phyloP scores from a whole-genome alignment of 2,329 filamentous ascomycete genomes.

The Sporothrix globosa region DNA sequence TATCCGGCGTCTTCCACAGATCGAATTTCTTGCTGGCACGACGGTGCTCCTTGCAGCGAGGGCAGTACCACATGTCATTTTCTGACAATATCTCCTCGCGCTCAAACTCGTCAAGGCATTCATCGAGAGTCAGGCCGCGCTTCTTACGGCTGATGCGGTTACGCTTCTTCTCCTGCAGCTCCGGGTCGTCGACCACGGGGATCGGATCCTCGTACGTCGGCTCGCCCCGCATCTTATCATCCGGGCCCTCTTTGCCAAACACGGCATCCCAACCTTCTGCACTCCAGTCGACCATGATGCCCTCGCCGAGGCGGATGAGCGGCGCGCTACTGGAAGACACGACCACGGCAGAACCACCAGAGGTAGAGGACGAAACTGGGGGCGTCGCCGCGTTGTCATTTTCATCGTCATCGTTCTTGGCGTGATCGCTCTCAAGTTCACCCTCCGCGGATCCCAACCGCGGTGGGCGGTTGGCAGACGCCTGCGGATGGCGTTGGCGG shows the following conservation, averaged over 20 bases:
- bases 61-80: constrained; percentile 97
- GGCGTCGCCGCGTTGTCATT: not conserved
- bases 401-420: not conserved
- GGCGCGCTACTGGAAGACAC: constrained; percentile 53
- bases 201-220: constrained; percentile 62
- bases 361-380: constrained; percentile 36
- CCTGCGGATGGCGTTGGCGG: not conserved
- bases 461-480: not conserved
- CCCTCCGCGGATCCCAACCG: constrained; percentile 16
- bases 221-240: constrained; percentile 60
- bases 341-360: constrained; percentile 41
- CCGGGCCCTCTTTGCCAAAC: constrained; percentile 58
- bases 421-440: not conserved
- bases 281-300: constrained; percentile 84
- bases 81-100: constrained; percentile 92
- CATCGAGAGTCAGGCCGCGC: constrained; percentile 79
- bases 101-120: constrained; percentile 93
- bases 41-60: constrained; percentile 89
- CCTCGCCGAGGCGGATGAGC: constrained; percentile 79
- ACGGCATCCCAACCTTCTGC: constrained; percentile 69
- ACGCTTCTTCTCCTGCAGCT: constrained; percentile 65
- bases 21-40: constrained; percentile 96
- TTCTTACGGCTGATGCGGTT: constrained; percentile 68
- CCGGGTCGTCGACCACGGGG: constrained; percentile 55
- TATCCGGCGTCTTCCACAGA: constrained; percentile 94